Evolutionary conservation across 192 early-diverging fungal species (phyloP).

Genomic region (Physocladia obscura): DNA sequence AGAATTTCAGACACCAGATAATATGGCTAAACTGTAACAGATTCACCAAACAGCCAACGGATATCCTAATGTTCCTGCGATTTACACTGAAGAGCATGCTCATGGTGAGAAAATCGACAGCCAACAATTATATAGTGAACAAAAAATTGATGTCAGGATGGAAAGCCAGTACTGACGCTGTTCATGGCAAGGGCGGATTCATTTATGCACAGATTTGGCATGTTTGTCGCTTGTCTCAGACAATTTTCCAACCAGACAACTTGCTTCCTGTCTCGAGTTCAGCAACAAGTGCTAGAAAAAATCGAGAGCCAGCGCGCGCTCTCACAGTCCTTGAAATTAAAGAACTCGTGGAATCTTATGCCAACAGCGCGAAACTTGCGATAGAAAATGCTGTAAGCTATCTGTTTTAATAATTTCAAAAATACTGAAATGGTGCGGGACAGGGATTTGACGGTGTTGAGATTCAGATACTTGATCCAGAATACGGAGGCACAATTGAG

Average conservation of each 20-base stretch:
- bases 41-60: conserved; percentile 17
- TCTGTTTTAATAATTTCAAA: conserved; percentile 29
- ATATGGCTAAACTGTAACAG: too few species aligned
- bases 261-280: conserved; percentile 38
- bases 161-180: conserved; percentile 53
- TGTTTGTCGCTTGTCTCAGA: conserved; percentile 30
- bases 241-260: conserved; percentile 28
- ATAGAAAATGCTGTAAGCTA: conserved; percentile 36
- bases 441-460: conserved; percentile 74
- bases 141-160: too few species aligned
- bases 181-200: conserved; percentile 55
- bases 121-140: too few species aligned
- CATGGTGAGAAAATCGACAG: too few species aligned
- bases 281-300: background rate
- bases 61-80: conserved; percentile 12
- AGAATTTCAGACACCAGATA: too few species aligned
- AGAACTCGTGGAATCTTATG: conserved; percentile 57
- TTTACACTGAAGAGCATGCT: conserved; percentile 11
- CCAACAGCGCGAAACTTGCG: background rate
- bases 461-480: conserved; percentile 80
- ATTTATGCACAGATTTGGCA: conserved; percentile 61
- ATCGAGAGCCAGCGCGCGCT: conserved; percentile 46
- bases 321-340: conserved; percentile 68
- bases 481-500: conserved; percentile 87
- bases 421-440: conserved; percentile 84